These are phyloP conservation scores for Flaveria ramosissima DNA, from an alignment of 129 eudicot genomes.

Conservation along the genomic window DNA sequence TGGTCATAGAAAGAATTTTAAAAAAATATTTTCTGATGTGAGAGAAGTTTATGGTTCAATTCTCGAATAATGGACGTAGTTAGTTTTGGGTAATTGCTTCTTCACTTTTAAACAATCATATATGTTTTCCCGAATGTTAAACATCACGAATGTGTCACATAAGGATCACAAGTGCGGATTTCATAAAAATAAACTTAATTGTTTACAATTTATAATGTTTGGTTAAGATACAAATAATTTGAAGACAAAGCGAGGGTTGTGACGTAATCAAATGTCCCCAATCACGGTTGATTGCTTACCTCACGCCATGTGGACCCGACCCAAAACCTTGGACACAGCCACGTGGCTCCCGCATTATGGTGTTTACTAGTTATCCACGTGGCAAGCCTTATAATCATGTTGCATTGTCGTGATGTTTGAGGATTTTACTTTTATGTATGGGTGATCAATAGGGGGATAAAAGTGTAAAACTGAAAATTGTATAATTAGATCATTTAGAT, in stretches of 20 bases:
- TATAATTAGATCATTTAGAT: not conserved
- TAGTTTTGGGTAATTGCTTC: no score
- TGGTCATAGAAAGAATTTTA: no score
- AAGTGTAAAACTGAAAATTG: no score
- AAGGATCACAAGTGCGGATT: not conserved
- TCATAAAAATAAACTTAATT: not conserved
- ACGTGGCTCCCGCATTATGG: not conserved
- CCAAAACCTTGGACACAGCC: not conserved
- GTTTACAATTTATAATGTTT: not conserved
- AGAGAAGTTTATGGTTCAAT: no score
- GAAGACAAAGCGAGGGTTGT: not conserved
- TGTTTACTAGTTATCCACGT: slow-evolving; percentile 1
- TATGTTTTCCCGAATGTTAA: not conserved
- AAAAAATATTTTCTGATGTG: no score
- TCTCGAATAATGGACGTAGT: no score
- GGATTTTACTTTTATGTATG: not conserved
- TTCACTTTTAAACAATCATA: no score
- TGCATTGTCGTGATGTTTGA: not conserved
- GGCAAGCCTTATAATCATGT: not conserved
- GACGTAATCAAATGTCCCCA: not conserved
- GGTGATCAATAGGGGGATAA: not conserved
- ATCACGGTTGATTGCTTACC: not conserved
- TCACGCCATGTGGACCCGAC: not conserved
- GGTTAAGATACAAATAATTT: not conserved
- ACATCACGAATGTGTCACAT: not conserved